Conservation (phyloP, 2,329 filamentous ascomycete genomes). For the Corinectria fuckeliana region DNA sequence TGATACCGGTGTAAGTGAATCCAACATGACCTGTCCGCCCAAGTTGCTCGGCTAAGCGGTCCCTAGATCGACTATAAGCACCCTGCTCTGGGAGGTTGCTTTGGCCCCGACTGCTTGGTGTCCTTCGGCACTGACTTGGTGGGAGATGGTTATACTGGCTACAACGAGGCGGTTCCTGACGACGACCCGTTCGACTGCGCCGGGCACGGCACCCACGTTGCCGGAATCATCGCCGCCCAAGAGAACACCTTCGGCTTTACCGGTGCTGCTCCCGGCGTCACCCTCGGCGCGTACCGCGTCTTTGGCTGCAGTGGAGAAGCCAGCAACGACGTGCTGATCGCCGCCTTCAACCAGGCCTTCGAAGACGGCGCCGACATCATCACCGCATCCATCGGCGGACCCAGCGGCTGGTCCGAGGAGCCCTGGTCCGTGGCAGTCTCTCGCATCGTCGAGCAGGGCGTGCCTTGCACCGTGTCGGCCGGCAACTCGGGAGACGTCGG, state of each 20-base stretch:
- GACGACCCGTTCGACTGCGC: conserved; percentile 61
- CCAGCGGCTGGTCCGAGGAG: conserved; percentile 59
- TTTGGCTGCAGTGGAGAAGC: conserved; percentile 61
- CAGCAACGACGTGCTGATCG: conserved; percentile 63
- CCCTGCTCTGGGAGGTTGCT: conserved; percentile 68
- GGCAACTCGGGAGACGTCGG: conserved; percentile 57
- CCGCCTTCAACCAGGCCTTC: conserved; percentile 65
- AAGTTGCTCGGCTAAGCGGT: neutral
- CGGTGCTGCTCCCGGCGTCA: conserved; percentile 63
- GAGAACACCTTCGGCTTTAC: conserved; percentile 58
- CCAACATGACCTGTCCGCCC: neutral
- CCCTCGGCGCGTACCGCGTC: conserved; percentile 62
- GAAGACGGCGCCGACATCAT: conserved; percentile 66
- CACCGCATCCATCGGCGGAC: conserved; percentile 58
- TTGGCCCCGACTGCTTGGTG: conserved; percentile 65
- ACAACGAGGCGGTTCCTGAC: conserved; percentile 51
- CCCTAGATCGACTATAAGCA: conserved; percentile 66
- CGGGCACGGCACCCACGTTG: conserved; percentile 68
- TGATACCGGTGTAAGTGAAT: conserved; percentile 57
- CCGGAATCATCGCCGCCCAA: conserved; percentile 68
- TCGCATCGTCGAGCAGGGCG: conserved; percentile 60
- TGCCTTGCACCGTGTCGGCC: conserved; percentile 59
- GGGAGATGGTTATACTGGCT: conserved; percentile 59
- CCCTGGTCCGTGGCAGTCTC: conserved; percentile 58
- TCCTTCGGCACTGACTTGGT: conserved; percentile 65